Base-by-base conservation (phyloP, 1,284 basidiomycete species). In the Puccinia hordei region DNA sequence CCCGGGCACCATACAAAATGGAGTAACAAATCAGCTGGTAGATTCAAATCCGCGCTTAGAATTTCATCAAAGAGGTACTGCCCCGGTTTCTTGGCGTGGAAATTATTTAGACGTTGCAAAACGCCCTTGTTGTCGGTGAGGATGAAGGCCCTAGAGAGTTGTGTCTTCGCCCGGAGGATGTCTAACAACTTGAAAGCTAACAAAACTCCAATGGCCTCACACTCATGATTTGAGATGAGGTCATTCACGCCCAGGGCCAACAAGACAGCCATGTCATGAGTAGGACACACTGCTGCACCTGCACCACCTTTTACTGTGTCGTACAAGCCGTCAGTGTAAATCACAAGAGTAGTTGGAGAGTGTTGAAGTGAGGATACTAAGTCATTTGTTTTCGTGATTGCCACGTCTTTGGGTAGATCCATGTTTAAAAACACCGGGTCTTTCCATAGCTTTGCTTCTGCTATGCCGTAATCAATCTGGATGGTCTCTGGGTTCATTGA, bases 1-100 rank as follows among this genome's bases (percentile, higher is more conserved):
- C 69, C 69, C 0, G 69, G 69, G 46, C 46, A 72, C 69, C 69
- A 72, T 17, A 24, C n/a, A n/a, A 72, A 24, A 33, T 57, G 24
- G 1, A 55, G 3, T 3, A 2, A 4, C 1, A 72, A 2, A 12
- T 49, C 41, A 8, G n/a, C 15, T 4, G 17, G 19, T 0, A 41
- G 17, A 2, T 4, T 24, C 1, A 3, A 1, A 15, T 19, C 24
- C 3, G 12, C 5, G 0, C 53, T 27, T 0, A 27, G 0, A 0
- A 68, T 38, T 68, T 35, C 8, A 41, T 41, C 4, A 12, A 41
- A 41, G 38, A 41, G 38, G 12, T 41, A 41, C 38, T 41, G 38
- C 38, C 65, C 65, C 22, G 9, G 10, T 68, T 68, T 44, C 4
- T 2, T 1, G 4, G 33, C 3, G 2, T 27, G 24, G 13, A 8